Evolutionary conservation across 1,284 basidiomycete species (phyloP), one percentile per base, ranked within the genome.

Genomic region (Sporisorium graminicola): DNA sequence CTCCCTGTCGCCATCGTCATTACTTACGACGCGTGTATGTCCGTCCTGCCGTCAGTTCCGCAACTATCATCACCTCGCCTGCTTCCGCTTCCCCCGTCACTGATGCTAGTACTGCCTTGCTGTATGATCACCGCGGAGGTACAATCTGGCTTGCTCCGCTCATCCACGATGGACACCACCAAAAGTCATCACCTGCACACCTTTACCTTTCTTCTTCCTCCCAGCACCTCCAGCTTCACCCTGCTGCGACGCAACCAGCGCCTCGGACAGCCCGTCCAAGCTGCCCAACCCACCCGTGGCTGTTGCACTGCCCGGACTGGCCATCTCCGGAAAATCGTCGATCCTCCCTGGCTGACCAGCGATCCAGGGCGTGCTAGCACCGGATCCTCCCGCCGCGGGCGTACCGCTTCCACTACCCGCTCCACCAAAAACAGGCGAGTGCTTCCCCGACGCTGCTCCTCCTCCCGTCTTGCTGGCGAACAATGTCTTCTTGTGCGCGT

Each of bases 401-500:
- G 33, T 37, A n/a, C 33, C 40, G n/a, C 9, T 43, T 2, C n/a
- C 40, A 43, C 40, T 43, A 10, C 5, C 29, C n/a, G 3, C 18
- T 14, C n/a, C 40, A 20, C n/a, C 31, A 27, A n/a, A n/a, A n/a
- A 18, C 33, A n/a, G 29, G 50, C n/a, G 27, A 40, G 40, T 37
- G 33, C 37, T 26, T 40, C 7, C 43, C 40, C 24, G 40, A 33
- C 27, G 18, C 40, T 8, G 24, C 40, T 4, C 22, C 40, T 8
- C 35, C 37, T 13, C 20, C 35, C 35, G 35, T 37, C 24, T 47
- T 33, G 6, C 57, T 72, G 6, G 62, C 73, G 18, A 85, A 70
- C 49, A 85, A 31, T 14, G 67, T 47, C 27, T 79, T 78, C 57
- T 85, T 84, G 4, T 85, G 77, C 16, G 81, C 82, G 26, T 73